These are phyloP conservation scores for Stephanodiscus triporus DNA, from an alignment of 108 stramenopile species.

Conservation along the genomic window DNA sequence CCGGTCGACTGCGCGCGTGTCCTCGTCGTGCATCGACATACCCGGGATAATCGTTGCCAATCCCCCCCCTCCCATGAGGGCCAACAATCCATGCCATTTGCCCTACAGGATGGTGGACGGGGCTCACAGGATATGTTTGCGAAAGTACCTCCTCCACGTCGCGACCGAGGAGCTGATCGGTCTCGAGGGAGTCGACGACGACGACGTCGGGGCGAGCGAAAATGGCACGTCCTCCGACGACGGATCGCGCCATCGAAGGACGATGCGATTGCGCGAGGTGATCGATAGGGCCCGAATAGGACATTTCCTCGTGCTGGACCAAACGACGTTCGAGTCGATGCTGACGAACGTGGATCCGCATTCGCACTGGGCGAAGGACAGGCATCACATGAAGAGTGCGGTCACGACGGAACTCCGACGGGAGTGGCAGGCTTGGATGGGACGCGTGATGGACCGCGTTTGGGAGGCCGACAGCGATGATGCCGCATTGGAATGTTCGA, in stretches of 20 bases:
- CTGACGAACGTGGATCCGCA: constrained; percentile 28
- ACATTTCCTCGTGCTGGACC: constrained; percentile 22
- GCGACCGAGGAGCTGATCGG: constrained; percentile 26
- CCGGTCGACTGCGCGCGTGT: constrained; percentile 7
- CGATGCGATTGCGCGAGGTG: constrained; percentile 15
- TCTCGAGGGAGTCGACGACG: constrained; percentile 4
- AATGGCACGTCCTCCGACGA: no score
- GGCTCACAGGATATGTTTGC: constrained; percentile 41
- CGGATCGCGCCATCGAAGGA: neutral
- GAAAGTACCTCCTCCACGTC: constrained; percentile 30
- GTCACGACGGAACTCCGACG: constrained; percentile 15
- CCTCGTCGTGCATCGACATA: constrained; percentile 41
- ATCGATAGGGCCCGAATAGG: neutral
- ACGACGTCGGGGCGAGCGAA: constrained; percentile 9
- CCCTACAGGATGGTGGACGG: constrained; percentile 47
- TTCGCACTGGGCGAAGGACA: constrained; percentile 25
- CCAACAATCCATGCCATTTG: constrained; percentile 42
- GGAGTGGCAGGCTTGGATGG: constrained; percentile 38
- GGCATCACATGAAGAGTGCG: constrained; percentile 6
- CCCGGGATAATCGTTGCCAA: constrained; percentile 30
- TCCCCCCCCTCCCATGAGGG: constrained; percentile 19
- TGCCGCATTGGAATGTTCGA: no score
- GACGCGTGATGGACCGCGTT: constrained; percentile 27
- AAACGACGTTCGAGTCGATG: constrained; percentile 35
- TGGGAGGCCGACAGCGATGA: neutral